phyloP scores from a whole-genome alignment of 805 yeast genomes.

The Clavispora santaluciae region DNA sequence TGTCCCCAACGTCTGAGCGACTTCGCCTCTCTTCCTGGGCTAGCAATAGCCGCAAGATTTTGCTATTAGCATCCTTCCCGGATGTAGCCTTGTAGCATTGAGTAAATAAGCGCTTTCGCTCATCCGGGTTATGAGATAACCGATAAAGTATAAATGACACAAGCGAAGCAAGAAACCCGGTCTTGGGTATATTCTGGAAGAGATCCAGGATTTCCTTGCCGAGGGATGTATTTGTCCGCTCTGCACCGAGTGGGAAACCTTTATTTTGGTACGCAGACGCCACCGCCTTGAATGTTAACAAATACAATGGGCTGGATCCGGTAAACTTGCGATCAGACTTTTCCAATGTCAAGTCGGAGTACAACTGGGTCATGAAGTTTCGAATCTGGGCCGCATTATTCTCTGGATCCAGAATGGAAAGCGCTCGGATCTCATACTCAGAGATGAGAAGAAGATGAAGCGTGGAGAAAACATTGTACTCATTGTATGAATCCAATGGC shows the following conservation, averaged over 20 bases:
- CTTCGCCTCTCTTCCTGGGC: background rate
- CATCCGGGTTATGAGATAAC: constrained; percentile 11
- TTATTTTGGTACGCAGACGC: background rate
- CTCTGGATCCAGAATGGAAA: background rate
- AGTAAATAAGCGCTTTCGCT: constrained; percentile 12
- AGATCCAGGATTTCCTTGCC: background rate
- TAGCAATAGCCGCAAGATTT: constrained; percentile 17
- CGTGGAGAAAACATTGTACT: constrained; percentile 25
- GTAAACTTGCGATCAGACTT: background rate
- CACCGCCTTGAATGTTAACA: background rate
- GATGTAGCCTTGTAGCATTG: constrained; percentile 13
- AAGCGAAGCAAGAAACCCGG: constrained; percentile 16
- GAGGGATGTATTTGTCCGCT: background rate
- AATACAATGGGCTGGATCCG: background rate
- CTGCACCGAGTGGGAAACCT: background rate
- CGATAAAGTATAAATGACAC: constrained; percentile 14
- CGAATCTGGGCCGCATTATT: constrained; percentile 1
- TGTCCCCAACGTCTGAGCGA: constrained; percentile 1
- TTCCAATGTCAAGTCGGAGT: constrained; percentile 5
- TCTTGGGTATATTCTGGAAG: background rate
- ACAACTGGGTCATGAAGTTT: constrained; percentile 3
- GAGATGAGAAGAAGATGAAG: constrained; percentile 24
- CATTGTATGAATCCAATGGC: constrained; percentile 20
- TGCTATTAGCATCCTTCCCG: constrained; percentile 15
- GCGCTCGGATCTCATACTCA: constrained; percentile 18